Evolutionary conservation across 306 rosid genomes (phyloP), one percentile per base, ranked within the genome.

Genomic region (Chamaecrista fasciculata): DNA sequence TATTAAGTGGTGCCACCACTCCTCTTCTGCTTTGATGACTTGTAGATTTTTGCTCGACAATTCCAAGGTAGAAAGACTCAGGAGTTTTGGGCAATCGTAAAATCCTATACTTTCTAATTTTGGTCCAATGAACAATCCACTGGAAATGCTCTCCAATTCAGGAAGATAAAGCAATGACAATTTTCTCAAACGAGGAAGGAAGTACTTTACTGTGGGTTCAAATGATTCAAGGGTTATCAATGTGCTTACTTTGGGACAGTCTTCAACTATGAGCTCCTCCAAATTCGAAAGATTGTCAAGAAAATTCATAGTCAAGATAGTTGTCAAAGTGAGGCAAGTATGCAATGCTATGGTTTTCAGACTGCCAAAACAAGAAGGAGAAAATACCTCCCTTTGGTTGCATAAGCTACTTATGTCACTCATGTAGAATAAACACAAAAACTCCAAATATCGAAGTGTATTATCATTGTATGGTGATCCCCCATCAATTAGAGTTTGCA

Each of bases 51-150:
- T 0, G 24, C 20, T 34, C 2, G 48, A 49, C 11, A 34, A 36
- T 61, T 72, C 69, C 20, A 5, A 5, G 3, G 5, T 21, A 0
- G 33, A 47, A 12, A 47, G 50, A 8, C 21, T 47, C 7, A 46
- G 18, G 24, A 71, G 61, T 19, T 60, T 47, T 9, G 76, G 68
- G n/a, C 76, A 59, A 34, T 60, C 8, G 47, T 60, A 71, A 15
- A 60, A 18, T 31, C 60, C 44, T 18, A 71, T 8, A 11, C 26
- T 46, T 34, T 71, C 68, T 34, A 71, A 39, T 1, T 4, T 14
- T 11, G 37, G 67, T 14, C 24, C 67, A 31, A 70, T 44, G 11
- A 0, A 14, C 14, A 43, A 14, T 44, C 67, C 68, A 47, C 0
- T 26, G 11, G 60, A 71, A 11, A 71, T 71, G 59, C 18, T 46